Conservation (phyloP, 345 rosid genomes). For the Salix koriyanagi region DNA sequence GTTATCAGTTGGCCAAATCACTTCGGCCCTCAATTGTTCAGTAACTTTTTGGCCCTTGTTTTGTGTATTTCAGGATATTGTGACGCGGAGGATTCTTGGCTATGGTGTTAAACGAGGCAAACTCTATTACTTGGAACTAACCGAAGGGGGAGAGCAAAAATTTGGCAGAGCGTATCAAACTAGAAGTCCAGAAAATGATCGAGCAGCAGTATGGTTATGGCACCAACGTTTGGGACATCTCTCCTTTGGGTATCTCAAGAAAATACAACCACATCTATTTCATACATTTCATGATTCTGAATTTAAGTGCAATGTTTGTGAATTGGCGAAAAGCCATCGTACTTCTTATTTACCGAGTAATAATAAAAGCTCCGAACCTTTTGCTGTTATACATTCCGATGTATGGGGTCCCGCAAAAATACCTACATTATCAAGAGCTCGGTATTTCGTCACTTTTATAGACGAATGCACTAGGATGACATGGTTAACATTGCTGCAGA, state of each 20-base stretch:
- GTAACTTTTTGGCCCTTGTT: no score
- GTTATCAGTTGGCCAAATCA: no score
- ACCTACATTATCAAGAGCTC: no score
- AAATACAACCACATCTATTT: neutral
- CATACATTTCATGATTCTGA: neutral
- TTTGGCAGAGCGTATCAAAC: no score
- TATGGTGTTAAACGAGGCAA: no score
- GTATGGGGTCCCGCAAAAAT: neutral
- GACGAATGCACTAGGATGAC: neutral
- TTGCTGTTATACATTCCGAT: neutral
- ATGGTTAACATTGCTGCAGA: neutral
- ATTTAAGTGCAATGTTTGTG: neutral
- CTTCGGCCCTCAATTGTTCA: no score
- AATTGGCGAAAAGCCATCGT: neutral
- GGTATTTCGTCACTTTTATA: neutral
- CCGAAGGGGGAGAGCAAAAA: accelerated
- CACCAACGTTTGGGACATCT: neutral
- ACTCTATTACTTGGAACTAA: no score
- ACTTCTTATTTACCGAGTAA: neutral
- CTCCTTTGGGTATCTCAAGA: neutral
- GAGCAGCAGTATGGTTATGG: neutral
- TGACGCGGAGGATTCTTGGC: no score
- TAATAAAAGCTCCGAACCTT: neutral
- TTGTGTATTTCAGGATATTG: no score
- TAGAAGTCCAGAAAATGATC: no score